A percentile compares a stretch with the other conserved stretches of the same genome.
These are phyloP conservation scores for Hyaloscypha finlandica DNA, from an alignment of 495 filamentous ascomycete species.

Conservation along the genomic window DNA sequence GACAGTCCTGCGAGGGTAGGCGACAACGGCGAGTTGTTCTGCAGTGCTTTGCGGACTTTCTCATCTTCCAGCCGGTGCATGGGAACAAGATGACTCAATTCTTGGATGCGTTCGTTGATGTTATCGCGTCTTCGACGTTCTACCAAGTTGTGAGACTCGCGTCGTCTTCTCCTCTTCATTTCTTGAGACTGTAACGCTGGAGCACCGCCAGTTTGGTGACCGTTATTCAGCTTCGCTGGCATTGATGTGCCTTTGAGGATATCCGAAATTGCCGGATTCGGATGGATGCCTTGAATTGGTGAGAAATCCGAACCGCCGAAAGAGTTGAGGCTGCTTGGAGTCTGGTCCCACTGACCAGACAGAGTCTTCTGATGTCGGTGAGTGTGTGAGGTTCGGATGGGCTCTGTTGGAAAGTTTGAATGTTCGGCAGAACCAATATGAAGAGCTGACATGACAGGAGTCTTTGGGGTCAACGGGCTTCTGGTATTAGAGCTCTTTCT, in stretches of 20 bases:
- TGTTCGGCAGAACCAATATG: slow-evolving; percentile 36
- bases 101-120: slow-evolving; percentile 98
- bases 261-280: slow-evolving; percentile 51
- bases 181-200: slow-evolving; percentile 71
- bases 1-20: slow-evolving; percentile 66
- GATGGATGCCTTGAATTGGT: slow-evolving; percentile 49
- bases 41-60: slow-evolving; percentile 90
- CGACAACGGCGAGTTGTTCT: slow-evolving; percentile 85
- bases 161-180: slow-evolving; percentile 83
- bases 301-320: slow-evolving; percentile 84
- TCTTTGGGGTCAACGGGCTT: slow-evolving; percentile 81
- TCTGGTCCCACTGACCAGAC: slow-evolving; percentile 75
- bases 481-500: slow-evolving; percentile 64
- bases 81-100: slow-evolving; percentile 90
- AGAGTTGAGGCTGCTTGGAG: slow-evolving; percentile 76
- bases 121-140: slow-evolving; percentile 94
- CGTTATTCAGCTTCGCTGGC: slow-evolving; percentile 52
- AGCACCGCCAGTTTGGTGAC: slow-evolving; percentile 46
- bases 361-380: slow-evolving; percentile 76
- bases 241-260: slow-evolving; percentile 55
- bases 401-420: slow-evolving; percentile 63
- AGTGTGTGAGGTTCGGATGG: slow-evolving; percentile 62
- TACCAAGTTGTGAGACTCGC: slow-evolving; percentile 95
- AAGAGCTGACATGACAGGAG: slow-evolving; percentile 36
- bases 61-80: slow-evolving; percentile 94